phyloP scores from a whole-genome alignment of 768 basidiomycete species.

The Russula earlei region DNA sequence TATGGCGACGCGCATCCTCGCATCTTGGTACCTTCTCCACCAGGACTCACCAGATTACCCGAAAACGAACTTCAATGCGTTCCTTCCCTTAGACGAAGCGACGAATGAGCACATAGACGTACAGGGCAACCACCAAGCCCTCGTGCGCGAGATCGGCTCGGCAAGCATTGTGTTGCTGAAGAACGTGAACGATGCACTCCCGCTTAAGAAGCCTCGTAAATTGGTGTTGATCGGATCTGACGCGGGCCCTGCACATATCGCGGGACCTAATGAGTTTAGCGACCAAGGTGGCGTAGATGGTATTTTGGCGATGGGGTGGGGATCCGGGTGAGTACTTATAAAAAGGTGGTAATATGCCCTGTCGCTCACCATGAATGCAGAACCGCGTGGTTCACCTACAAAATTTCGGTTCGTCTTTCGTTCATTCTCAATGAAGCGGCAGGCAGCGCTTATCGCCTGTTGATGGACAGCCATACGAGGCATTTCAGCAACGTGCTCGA shows the following conservation, averaged over 20 bases:
- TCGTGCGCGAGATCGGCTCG: conserved; percentile 67
- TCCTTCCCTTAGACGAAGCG: conserved; percentile 38
- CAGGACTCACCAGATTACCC: conserved; percentile 61
- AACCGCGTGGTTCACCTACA: conserved; percentile 68
- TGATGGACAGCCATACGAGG: conserved; percentile 54
- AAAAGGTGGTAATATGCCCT: neutral
- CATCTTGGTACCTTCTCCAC: conserved; percentile 54
- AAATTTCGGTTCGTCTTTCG: conserved; percentile 48
- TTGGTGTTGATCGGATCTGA: conserved; percentile 53
- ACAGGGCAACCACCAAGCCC: conserved; percentile 52
- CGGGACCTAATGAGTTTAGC: conserved; percentile 40
- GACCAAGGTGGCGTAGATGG: conserved; percentile 41
- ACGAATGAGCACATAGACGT: conserved; percentile 60
- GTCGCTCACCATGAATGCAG: conserved; percentile 21
- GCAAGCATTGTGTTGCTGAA: conserved; percentile 53
- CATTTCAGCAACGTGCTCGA: conserved; percentile 65
- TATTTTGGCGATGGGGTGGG: conserved; percentile 91
- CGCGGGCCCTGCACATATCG: conserved; percentile 31
- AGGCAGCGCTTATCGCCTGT: neutral
- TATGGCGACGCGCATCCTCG: conserved; percentile 74
- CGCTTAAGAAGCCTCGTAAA: conserved; percentile 38
- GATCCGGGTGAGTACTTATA: conserved; percentile 41
- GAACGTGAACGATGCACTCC: too few species aligned
- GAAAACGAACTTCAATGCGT: conserved; percentile 59
- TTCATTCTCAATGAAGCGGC: neutral